A percentile compares a stretch with the other conserved stretches of the same genome.
These are phyloP conservation scores for Geum urbanum DNA, from an alignment of 306 rosid species.

Conservation along the genomic window DNA sequence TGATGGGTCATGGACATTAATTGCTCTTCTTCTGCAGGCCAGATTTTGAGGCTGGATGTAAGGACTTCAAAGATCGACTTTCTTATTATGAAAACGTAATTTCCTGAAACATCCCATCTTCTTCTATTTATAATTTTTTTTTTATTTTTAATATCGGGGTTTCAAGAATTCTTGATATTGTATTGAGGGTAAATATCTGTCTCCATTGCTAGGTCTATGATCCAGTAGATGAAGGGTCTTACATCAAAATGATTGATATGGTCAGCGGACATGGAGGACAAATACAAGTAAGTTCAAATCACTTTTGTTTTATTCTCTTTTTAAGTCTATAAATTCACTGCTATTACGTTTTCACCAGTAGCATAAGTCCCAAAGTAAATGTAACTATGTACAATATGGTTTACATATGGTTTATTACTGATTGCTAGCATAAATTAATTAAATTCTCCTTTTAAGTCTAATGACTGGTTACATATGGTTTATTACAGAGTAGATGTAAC, in stretches of 20 bases:
- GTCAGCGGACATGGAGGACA: conserved; percentile 98
- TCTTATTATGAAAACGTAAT: conserved; percentile 78
- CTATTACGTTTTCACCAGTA: not conserved
- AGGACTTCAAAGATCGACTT: conserved; percentile 79
- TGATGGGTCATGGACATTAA: conserved; percentile 22
- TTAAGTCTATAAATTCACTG: not conserved
- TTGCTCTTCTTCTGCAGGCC: conserved; percentile 56
- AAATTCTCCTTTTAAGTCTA: too few relatives aligned
- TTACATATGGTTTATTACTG: not conserved
- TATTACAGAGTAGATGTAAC: too few relatives aligned
- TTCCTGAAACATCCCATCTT: conserved; percentile 19
- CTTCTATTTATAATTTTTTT: not conserved
- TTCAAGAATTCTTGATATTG: conserved; percentile 4
- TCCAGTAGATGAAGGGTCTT: conserved; percentile 94
- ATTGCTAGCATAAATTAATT: too few relatives aligned
- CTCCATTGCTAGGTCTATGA: conserved; percentile 67
- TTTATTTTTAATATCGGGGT: conserved; percentile 9
- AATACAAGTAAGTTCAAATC: conserved; percentile 71
- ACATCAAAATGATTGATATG: conserved; percentile 97
- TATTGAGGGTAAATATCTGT: conserved; percentile 13
- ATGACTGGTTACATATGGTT: not conserved
- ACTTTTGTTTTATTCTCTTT: not conserved
- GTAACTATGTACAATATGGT: not conserved
- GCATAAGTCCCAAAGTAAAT: not conserved
- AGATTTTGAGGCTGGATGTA: conserved; percentile 87